Evolutionary conservation across 768 basidiomycete species (phyloP), one percentile per base, ranked within the genome.

Genomic region (Suillus plorans): DNA sequence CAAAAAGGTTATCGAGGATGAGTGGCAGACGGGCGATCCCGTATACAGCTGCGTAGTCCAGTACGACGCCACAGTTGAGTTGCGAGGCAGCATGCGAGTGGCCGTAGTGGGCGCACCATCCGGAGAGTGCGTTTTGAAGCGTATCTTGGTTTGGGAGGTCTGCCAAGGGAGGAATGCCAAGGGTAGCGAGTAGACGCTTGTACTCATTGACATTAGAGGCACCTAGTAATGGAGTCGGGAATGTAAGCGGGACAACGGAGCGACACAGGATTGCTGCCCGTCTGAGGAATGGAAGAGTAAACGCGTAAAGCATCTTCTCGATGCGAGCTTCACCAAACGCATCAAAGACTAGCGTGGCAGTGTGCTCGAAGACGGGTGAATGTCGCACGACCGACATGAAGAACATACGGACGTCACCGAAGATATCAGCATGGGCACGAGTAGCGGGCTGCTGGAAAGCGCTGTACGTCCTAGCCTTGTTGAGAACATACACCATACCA

Each of bases 231-330:
- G 85, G 84, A 0, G 83, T 85, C 0, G 84, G 80, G 72, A 90
- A 91, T 3, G 85, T 83, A 8, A 81, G 78, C 3, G 92, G 88
- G 50, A 90, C 80, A 47, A 93, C 80, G 0, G 93, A 85, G 9
- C 91, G 89, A 66, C 89, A 92, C 8, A 99, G 82, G 58, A 98
- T 92, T 13, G 94, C 88, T 0, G 90, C 92, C 0, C 91, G 85
- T 20, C 97, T 90, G 12, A 99, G 85, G 82, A 97, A 98, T 4
- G 95, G 96, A 0, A 98, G 81, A 0, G 93, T 94, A 75, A 96
- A 94, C 0, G 88, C 82, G 71, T 96, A 96, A 41, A 98, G 78
- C 53, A 96, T 77, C 74, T 91, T 93, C 71, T 95, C 90, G 56
- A 98, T 90, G 44, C 90, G 83, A 5, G 88, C 89, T 71, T 94